phyloP scores from a whole-genome alignment of 139 green algal species.

The Zygnema circumcarinatum region DNA sequence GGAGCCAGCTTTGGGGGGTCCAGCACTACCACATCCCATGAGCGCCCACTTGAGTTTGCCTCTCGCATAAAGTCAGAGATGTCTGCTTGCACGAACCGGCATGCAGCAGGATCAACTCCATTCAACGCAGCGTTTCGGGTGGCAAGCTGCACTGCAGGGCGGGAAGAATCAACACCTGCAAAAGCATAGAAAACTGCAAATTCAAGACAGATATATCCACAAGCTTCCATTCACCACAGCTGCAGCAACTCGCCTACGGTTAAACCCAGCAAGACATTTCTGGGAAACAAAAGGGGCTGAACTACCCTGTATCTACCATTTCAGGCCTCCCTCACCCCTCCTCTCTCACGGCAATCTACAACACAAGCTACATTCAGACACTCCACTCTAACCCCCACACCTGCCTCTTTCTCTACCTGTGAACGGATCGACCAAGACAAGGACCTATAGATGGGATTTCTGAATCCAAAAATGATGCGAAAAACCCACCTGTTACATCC shows the following conservation, averaged over 20 bases:
- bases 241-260: no score
- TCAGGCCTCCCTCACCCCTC: no score
- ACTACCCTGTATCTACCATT: no score
- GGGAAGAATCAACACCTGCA: constrained; percentile 42
- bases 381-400: no score
- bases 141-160: constrained; percentile 28
- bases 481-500: constrained; percentile 64
- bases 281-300: no score
- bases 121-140: constrained; percentile 77
- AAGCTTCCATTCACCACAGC: neutral
- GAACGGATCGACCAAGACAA: no score
- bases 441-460: no score
- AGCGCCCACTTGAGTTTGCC: constrained; percentile 49
- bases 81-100: constrained; percentile 73
- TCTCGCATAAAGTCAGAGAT: constrained; percentile 74
- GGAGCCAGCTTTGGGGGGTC: constrained; percentile 96
- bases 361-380: no score
- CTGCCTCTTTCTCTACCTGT: no score
- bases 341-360: no score
- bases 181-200: neutral
- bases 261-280: no score
- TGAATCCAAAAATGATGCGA: no score
- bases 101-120: constrained; percentile 57
- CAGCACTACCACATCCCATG: constrained; percentile 89
- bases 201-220: neutral